Conservation (phyloP, 306 rosid genomes). For the Medicago lupulina region DNA sequence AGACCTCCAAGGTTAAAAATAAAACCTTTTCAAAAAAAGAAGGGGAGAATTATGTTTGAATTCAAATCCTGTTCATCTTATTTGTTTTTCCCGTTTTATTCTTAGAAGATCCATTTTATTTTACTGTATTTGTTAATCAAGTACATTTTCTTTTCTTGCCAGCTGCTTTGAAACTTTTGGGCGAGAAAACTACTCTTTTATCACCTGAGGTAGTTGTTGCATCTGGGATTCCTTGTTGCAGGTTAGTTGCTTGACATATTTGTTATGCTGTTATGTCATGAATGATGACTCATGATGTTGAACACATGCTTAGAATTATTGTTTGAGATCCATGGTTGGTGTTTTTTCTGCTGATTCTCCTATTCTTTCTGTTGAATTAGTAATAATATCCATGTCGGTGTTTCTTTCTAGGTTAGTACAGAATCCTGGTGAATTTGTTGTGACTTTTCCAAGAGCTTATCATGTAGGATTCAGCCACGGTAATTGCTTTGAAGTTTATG, state of each 20-base stretch:
- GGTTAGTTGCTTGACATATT: conserved; percentile 62
- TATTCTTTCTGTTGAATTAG: conserved; percentile 44
- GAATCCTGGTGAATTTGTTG: conserved; percentile 99
- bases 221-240: conserved; percentile 93
- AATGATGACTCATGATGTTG: conserved; percentile 22
- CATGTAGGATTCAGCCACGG: conserved; percentile 99
- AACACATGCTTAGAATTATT: conserved; percentile 6
- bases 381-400: conserved; percentile 45
- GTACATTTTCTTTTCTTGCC: conserved; percentile 69
- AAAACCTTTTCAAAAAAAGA: background rate
- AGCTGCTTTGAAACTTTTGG: conserved; percentile 95
- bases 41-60: conserved; percentile 1
- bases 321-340: conserved; percentile 39
- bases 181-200: conserved; percentile 91
- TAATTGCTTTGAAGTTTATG: conserved; percentile 59
- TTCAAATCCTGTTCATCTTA: conserved; percentile 31
- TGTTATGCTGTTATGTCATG: conserved; percentile 25
- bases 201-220: conserved; percentile 84
- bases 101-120: conserved; percentile 46
- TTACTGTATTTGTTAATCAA: conserved; percentile 56
- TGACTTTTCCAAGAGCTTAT: conserved; percentile 99
- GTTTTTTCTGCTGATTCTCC: conserved; percentile 34
- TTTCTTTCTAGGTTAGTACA: conserved; percentile 84
- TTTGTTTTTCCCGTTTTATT: conserved; percentile 29
- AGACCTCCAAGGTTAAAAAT: background rate